Evolutionary conservation across 306 rosid genomes (phyloP).

Genomic region (Dryas alaskensis): DNA sequence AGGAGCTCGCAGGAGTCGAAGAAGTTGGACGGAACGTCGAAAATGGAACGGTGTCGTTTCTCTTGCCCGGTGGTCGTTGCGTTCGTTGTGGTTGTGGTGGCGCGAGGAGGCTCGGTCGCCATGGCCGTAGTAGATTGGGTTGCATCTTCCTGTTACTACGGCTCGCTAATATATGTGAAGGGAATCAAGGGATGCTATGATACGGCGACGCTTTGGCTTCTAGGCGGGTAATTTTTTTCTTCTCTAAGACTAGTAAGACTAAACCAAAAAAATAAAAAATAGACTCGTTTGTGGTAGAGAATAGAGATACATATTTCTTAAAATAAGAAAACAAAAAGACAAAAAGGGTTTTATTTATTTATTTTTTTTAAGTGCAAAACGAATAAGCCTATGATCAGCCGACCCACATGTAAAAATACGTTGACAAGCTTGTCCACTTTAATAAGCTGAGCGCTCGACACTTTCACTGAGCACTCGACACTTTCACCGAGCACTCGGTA

Average conservation of each 20-base stretch:
- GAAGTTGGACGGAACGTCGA: constrained; percentile 54
- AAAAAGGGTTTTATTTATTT: too few species aligned
- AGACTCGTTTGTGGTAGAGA: too few species aligned
- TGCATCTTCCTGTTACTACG: neutral
- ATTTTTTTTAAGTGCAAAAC: too few species aligned
- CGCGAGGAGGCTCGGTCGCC: constrained; percentile 43
- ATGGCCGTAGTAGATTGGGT: constrained; percentile 19
- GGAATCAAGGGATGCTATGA: neutral
- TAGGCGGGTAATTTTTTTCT: constrained; percentile 3
- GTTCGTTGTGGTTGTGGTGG: constrained; percentile 11
- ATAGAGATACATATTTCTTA: too few species aligned
- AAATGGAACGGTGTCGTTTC: constrained; percentile 65
- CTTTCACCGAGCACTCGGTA: too few species aligned
- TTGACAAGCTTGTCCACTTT: too few species aligned
- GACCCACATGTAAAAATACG: too few species aligned
- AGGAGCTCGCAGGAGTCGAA: constrained; percentile 62
- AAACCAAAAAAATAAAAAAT: too few species aligned
- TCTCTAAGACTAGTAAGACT: neutral
- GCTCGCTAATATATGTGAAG: neutral
- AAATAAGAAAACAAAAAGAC: too few species aligned
- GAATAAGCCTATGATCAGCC: too few species aligned
- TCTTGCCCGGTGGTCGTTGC: constrained; percentile 21
- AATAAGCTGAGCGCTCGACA: too few species aligned
- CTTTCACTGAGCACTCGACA: too few species aligned
- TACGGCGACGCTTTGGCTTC: neutral